Evolutionary conservation across 352 stramenopile species (phyloP).

Genomic region (Phytophthora nicotianae): DNA sequence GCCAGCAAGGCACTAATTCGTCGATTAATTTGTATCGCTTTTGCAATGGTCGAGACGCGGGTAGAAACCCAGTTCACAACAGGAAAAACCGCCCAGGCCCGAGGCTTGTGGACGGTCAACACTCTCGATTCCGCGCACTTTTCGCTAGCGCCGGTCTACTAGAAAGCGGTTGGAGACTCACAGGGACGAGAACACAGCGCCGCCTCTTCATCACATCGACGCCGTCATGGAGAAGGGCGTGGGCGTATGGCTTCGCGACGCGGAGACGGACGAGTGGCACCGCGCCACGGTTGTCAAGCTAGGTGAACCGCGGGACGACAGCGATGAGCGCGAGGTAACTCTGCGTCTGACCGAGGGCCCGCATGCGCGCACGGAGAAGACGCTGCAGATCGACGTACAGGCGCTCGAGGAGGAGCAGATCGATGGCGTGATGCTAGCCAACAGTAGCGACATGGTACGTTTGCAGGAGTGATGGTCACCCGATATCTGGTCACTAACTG

Average conservation of each 20-base stretch:
- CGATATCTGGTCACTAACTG: not conserved
- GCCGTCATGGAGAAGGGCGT: constrained; percentile 81
- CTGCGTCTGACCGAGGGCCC: constrained; percentile 64
- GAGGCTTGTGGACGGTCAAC: constrained; percentile 2
- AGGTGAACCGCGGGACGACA: constrained; percentile 17
- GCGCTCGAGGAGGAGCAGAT: constrained; percentile 73
- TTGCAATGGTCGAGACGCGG: constrained; percentile 9
- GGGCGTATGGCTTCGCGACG: constrained; percentile 75
- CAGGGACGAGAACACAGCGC: not conserved
- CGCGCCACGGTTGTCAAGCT: constrained; percentile 65
- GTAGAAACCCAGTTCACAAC: constrained; percentile 33
- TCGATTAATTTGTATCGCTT: constrained; percentile 13
- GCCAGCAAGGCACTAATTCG: constrained; percentile 1
- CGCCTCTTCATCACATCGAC: not conserved
- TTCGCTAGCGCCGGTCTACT: constrained; percentile 3
- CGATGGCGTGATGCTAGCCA: constrained; percentile 68
- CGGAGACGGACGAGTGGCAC: constrained; percentile 69
- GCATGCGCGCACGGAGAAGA: constrained; percentile 49
- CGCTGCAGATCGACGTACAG: constrained; percentile 54
- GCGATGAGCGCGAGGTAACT: constrained; percentile 43
- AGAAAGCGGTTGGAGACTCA: constrained; percentile 1
- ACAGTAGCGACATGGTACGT: constrained; percentile 84
- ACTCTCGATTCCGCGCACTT: constrained; percentile 26
- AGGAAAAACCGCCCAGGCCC: constrained; percentile 26
- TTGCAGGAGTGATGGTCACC: constrained; percentile 21